phyloP scores from a whole-genome alignment of 495 filamentous ascomycete species.

The Podospora didyma region DNA sequence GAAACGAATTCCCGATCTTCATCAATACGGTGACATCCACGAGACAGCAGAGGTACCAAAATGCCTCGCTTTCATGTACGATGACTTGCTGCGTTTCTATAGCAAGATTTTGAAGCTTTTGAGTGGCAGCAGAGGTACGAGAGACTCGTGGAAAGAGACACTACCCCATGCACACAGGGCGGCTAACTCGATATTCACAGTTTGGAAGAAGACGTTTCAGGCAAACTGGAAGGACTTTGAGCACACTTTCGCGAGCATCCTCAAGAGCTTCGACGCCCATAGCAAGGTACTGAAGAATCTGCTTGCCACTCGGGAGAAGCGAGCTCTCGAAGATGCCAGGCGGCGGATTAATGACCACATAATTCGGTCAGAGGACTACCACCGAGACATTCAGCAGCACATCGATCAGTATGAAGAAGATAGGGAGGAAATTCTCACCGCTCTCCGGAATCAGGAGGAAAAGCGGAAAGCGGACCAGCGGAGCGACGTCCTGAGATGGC shows the following conservation, averaged over 20 bases:
- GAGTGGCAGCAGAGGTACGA: conserved; percentile 12
- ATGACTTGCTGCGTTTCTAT: conserved; percentile 46
- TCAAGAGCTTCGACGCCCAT: conserved; percentile 35
- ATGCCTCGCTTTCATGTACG: conserved; percentile 35
- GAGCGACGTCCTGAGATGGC: conserved; percentile 26
- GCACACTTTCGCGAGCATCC: conserved; percentile 26
- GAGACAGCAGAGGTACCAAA: conserved; percentile 23
- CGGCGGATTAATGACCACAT: conserved; percentile 8
- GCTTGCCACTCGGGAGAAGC: conserved; percentile 10
- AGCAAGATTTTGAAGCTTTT: conserved; percentile 32
- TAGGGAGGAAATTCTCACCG: conserved; percentile 1
- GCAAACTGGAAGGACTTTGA: conserved; percentile 40
- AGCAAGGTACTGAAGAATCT: conserved; percentile 32
- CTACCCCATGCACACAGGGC: too few relatives aligned
- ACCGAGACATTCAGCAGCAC: conserved; percentile 9
- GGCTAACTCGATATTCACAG: neutral
- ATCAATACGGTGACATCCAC: conserved; percentile 26
- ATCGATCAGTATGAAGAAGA: conserved; percentile 19
- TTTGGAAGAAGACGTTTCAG: conserved; percentile 24
- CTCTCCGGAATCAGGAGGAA: conserved; percentile 10
- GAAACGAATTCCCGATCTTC: conserved; percentile 32
- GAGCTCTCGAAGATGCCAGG: conserved; percentile 7
- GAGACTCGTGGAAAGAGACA: too few relatives aligned
- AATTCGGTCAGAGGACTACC: conserved; percentile 4
- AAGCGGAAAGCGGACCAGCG: conserved; percentile 15